Percentiles rank a stretch among this genome's conserved stretches.
These are phyloP conservation scores for Penicillium crystallinum DNA, from an alignment of 495 filamentous ascomycete genomes.

Conservation along the genomic window DNA sequence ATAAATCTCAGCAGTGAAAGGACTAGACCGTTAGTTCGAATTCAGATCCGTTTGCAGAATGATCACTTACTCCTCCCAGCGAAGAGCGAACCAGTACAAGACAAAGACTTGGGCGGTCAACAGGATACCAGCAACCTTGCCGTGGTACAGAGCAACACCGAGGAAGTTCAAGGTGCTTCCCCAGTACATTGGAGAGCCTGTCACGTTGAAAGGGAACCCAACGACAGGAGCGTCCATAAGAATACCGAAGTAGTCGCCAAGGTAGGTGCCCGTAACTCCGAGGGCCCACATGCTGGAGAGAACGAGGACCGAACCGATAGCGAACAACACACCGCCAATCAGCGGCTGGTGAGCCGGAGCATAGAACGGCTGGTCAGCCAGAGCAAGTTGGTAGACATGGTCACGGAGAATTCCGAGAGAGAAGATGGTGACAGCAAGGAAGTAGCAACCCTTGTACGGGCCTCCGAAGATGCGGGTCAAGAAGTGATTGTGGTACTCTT, in stretches of 20 bases:
- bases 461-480: slow-evolving; percentile 85
- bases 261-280: slow-evolving; percentile 93
- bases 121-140: slow-evolving; percentile 80
- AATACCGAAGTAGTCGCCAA: slow-evolving; percentile 98
- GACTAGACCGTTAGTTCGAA: slow-evolving; percentile 43
- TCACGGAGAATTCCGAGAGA: slow-evolving; percentile 84
- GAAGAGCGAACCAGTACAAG: slow-evolving; percentile 76
- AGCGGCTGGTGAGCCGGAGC: slow-evolving; percentile 63
- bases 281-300: slow-evolving; percentile 83
- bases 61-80: slow-evolving; percentile 73
- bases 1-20: slow-evolving; percentile 94
- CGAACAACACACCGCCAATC: slow-evolving; percentile 64
- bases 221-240: slow-evolving; percentile 93
- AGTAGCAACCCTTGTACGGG: slow-evolving; percentile 80
- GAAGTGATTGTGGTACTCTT: slow-evolving; percentile 87
- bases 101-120: slow-evolving; percentile 70
- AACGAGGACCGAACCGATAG: slow-evolving; percentile 76
- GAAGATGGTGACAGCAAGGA: slow-evolving; percentile 85
- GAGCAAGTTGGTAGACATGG: slow-evolving; percentile 48
- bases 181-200: slow-evolving; percentile 92
- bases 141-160: slow-evolving; percentile 80
- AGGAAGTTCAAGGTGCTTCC: slow-evolving; percentile 89
- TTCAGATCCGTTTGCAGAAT: neutral
- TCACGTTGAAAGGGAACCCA: slow-evolving; percentile 92
- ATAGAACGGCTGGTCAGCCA: slow-evolving; percentile 41